These are phyloP conservation scores for Corinectria fuckeliana DNA, from an alignment of 2,329 filamentous ascomycete genomes.

Conservation along the genomic window DNA sequence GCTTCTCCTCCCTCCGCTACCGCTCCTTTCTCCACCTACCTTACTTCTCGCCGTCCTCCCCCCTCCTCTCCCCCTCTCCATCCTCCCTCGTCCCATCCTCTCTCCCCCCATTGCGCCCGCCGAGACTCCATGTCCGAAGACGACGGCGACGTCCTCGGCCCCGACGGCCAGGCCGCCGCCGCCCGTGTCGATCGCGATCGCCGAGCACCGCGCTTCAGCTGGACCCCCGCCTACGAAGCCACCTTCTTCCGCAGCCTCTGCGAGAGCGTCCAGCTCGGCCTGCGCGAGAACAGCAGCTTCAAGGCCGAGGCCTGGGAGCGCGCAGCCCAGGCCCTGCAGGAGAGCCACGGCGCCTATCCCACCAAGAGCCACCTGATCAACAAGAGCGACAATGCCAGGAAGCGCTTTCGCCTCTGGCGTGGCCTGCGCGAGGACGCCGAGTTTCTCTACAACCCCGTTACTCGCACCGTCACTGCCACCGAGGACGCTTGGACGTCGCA, in stretches of 20 bases:
- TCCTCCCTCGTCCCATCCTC: neutral
- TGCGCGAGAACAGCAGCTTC: slow-evolving; percentile 65
- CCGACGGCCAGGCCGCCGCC: slow-evolving; percentile 42
- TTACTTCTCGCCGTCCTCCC: no score
- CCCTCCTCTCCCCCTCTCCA: neutral
- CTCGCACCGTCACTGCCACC: slow-evolving; percentile 59
- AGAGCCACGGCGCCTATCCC: slow-evolving; percentile 62
- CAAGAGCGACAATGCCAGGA: slow-evolving; percentile 68
- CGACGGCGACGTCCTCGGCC: slow-evolving; percentile 45
- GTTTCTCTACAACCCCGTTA: slow-evolving; percentile 59
- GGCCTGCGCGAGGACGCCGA: slow-evolving; percentile 63
- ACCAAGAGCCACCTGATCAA: slow-evolving; percentile 68
- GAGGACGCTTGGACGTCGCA: slow-evolving; percentile 65
- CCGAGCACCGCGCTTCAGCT: slow-evolving; percentile 62
- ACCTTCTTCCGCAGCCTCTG: slow-evolving; percentile 68
- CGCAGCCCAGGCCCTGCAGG: slow-evolving; percentile 60
- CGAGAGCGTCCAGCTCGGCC: slow-evolving; percentile 63
- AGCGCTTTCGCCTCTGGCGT: slow-evolving; percentile 67
- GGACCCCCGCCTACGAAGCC: slow-evolving; percentile 64
- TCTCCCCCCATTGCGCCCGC: neutral
- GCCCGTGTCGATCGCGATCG: slow-evolving; percentile 48
- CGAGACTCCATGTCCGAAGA: slow-evolving; percentile 47
- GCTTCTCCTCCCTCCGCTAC: neutral
- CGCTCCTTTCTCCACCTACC: neutral
- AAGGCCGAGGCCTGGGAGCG: slow-evolving; percentile 68